Percentiles rank a stretch among this genome's conserved stretches.
phyloP scores from a whole-genome alignment of 441 rosid species.

The Sinapis alba region DNA sequence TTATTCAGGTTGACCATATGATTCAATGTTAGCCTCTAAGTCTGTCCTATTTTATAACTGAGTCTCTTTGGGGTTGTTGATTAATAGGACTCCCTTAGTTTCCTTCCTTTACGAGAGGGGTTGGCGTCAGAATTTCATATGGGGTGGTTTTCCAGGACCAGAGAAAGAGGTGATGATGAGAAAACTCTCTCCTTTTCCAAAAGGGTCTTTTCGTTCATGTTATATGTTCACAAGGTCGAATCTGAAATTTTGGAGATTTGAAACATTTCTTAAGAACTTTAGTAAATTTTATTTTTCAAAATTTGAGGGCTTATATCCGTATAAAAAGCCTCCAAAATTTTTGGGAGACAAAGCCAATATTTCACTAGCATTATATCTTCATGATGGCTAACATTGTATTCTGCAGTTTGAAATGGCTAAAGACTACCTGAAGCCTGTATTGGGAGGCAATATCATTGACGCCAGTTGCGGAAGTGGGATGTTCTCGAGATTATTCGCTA shows the following conservation, averaged over 20 bases:
- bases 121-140: slow-evolving; percentile 79
- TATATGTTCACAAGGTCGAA: too few species aligned
- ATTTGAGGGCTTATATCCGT: too few species aligned
- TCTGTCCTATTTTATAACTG: background rate
- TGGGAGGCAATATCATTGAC: slow-evolving; percentile 83
- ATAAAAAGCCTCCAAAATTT: too few species aligned
- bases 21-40: background rate
- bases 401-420: slow-evolving; percentile 80
- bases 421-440: slow-evolving; percentile 69
- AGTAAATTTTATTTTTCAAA: too few species aligned
- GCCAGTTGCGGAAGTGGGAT: slow-evolving; percentile 94
- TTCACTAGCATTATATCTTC: too few species aligned
- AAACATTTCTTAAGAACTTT: too few species aligned
- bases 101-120: slow-evolving; percentile 87
- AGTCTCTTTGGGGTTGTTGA: slow-evolving; percentile 28
- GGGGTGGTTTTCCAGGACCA: slow-evolving; percentile 84
- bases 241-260: too few species aligned
- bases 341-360: too few species aligned
- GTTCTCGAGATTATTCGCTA: slow-evolving; percentile 77
- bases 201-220: background rate
- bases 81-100: slow-evolving; percentile 58
- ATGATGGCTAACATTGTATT: background rate
- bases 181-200: slow-evolving; percentile 7
- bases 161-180: slow-evolving; percentile 75
- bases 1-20: slow-evolving; percentile 59